Base-by-base conservation (phyloP, 257 asterid genomes). In the Ilex aquifolium region DNA sequence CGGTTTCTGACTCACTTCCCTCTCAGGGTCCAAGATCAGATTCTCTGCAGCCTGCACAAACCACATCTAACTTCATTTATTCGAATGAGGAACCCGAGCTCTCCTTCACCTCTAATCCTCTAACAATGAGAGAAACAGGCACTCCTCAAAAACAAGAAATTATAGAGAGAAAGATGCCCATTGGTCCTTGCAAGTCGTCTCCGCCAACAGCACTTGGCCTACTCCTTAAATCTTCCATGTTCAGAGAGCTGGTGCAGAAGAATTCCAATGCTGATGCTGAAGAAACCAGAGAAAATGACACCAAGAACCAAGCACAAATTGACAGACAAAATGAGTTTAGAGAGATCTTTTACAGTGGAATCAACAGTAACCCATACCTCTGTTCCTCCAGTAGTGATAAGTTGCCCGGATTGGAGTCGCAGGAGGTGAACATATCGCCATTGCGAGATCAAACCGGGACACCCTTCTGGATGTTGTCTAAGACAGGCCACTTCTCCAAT, bases 131-230 rank as follows among this genome's bases (percentile, higher is more conserved):
- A 17, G 65, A 76, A 52, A 74, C 73, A 0, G 60, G 76, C 48
- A 74, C 81, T 13, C 74, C 80, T 39, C 69, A 76, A 14, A 83
- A 80, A 54, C 86, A 68, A 59, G 87, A 88, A 62, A 68, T 84
- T 4, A 71, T 88, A 6, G 95, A 85, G 66, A 68, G 88, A 58
- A 83, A 83, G 73, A 69, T 80, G 75, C 90, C 92, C 30, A 74
- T 86, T 27, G 72, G 74, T 65, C 87, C 85, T 13, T 57, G 69
- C 52, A 80, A 61, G 57, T 61, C 80, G 2, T 54, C 95, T 0
- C 68, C 95, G 2, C 87, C 95, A 12, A 76, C 95, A 2, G 95
- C 95, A 3, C 76, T 88, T 5, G 69, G 92, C 64, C 89, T 88
- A 48, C 82, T 88, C 10, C 83, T 83, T 16, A 75, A 82, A 3